Evolutionary conservation across 1,284 basidiomycete genomes (phyloP).

Genomic region (Ceratobasidium sp.): DNA sequence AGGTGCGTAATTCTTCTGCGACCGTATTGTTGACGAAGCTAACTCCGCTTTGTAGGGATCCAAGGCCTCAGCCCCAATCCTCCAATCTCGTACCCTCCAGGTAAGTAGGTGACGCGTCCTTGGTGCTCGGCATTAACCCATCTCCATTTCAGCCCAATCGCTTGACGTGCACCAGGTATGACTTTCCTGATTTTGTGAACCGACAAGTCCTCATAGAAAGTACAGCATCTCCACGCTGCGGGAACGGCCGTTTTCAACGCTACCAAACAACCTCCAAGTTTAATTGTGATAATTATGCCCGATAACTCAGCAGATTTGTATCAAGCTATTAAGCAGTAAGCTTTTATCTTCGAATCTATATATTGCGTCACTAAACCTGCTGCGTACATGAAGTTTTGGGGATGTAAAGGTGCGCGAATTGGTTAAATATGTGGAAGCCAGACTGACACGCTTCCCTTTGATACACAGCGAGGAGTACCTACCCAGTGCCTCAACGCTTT

Average conservation of each 20-base stretch:
- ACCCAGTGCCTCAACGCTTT: conserved; percentile 76
- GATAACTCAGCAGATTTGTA: conserved; percentile 44
- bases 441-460: conserved; percentile 9
- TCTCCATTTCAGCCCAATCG: neutral
- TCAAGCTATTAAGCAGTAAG: conserved; percentile 44
- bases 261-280: conserved; percentile 16
- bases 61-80: conserved; percentile 5
- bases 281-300: conserved; percentile 44
- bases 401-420: conserved; percentile 57
- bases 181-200: neutral
- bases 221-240: conserved; percentile 18
- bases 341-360: neutral
- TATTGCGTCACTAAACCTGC: too few species aligned
- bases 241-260: conserved; percentile 17
- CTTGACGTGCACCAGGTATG: conserved; percentile 19
- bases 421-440: neutral
- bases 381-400: conserved; percentile 76
- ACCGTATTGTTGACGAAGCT: too few species aligned
- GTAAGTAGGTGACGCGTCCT: neutral
- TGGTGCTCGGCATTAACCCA: neutral
- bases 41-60: conserved; percentile 9
- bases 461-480: conserved; percentile 66
- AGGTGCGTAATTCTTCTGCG: neutral
- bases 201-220: neutral
- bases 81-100: conserved; percentile 11